phyloP scores from a whole-genome alignment of 148 eudicot species.

The Rhododendron williamsianum region DNA sequence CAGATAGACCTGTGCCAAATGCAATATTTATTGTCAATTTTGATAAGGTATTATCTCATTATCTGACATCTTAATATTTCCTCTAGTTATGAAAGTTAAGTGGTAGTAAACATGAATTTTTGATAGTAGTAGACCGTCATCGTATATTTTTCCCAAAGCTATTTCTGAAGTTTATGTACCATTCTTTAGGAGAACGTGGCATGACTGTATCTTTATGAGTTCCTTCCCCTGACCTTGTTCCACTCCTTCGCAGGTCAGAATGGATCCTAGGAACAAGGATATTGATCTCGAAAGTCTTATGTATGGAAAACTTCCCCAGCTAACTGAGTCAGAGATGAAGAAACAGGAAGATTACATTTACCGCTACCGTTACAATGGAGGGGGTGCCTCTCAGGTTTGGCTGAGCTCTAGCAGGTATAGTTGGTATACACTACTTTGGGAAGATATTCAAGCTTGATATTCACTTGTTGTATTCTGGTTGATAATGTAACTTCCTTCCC shows the following conservation, averaged over 20 bases:
- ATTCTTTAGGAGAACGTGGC: not conserved
- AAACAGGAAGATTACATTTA: slow-evolving; percentile 88
- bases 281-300: slow-evolving; percentile 71
- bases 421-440: not conserved
- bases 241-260: slow-evolving; percentile 59
- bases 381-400: slow-evolving; percentile 99
- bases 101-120: not conserved
- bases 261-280: slow-evolving; percentile 92
- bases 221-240: slow-evolving; percentile 10
- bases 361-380: slow-evolving; percentile 92
- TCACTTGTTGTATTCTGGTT: not conserved
- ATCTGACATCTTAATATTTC: not conserved
- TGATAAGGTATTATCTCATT: slow-evolving; percentile 71
- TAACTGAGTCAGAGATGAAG: slow-evolving; percentile 76
- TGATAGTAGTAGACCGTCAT: not conserved
- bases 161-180: not conserved
- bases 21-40: slow-evolving; percentile 87
- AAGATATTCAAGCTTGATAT: not conserved
- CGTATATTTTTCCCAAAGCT: not conserved
- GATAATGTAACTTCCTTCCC: not conserved
- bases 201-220: not conserved
- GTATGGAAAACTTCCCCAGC: slow-evolving; percentile 46
- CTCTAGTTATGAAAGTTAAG: not conserved
- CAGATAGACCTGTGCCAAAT: slow-evolving; percentile 76
- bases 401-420: slow-evolving; percentile 88